Percentiles rank a stretch among this genome's conserved stretches.
Evolutionary conservation across 495 filamentous ascomycete genomes (phyloP).

Genomic region (Tuber aestivum): DNA sequence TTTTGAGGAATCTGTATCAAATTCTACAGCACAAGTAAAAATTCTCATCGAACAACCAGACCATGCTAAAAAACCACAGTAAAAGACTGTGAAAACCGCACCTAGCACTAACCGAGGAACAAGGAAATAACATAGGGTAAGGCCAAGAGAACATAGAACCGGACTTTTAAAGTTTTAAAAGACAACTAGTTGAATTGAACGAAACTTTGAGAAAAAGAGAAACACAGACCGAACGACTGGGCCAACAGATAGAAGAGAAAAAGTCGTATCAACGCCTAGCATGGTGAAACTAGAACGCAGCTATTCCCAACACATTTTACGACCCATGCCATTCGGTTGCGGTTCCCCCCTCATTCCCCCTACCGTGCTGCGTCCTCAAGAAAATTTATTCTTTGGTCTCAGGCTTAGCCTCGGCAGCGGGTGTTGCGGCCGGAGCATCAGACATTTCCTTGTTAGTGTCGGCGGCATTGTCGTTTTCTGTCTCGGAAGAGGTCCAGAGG

Average conservation of each 20-base stretch:
- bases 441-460: slow-evolving; percentile 57
- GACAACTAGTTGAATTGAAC: slow-evolving; percentile 38
- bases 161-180: slow-evolving; percentile 35
- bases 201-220: slow-evolving; percentile 31
- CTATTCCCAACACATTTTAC: slow-evolving; percentile 38
- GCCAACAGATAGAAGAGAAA: slow-evolving; percentile 37
- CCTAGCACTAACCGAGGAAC: slow-evolving; percentile 35
- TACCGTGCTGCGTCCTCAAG: slow-evolving; percentile 1
- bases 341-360: slow-evolving; percentile 6
- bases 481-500: slow-evolving; percentile 98
- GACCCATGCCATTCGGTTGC: slow-evolving; percentile 34
- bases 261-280: slow-evolving; percentile 35
- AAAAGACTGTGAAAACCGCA: slow-evolving; percentile 27
- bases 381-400: slow-evolving; percentile 43
- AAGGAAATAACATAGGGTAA: slow-evolving; percentile 30
- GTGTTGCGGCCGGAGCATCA: slow-evolving; percentile 47
- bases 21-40: slow-evolving; percentile 37
- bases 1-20: slow-evolving; percentile 37
- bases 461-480: slow-evolving; percentile 65
- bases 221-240: slow-evolving; percentile 30
- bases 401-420: slow-evolving; percentile 58
- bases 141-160: slow-evolving; percentile 29
- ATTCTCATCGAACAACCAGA: slow-evolving; percentile 34
- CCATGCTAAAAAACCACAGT: slow-evolving; percentile 34
- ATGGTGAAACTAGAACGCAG: slow-evolving; percentile 33